Conservation (phyloP, 139 green algal species). For the Tetraselmis striata region DNA sequence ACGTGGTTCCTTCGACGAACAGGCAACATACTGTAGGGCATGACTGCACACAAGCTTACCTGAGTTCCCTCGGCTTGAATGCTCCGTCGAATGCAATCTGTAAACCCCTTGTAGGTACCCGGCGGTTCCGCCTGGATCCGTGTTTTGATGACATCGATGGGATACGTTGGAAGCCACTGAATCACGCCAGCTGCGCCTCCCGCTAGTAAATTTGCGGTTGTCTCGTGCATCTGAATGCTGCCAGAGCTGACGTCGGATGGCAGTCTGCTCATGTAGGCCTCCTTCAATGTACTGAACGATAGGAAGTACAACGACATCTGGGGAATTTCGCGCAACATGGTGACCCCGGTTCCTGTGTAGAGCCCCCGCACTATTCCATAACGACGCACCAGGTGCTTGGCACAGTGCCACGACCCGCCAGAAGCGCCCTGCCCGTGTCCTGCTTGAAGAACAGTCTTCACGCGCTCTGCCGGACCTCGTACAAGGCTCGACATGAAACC, state of each 20-base stretch:
- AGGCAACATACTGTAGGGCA: too few relatives aligned
- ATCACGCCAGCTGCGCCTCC: slow-evolving; percentile 8
- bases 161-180: slow-evolving; percentile 14
- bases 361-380: slow-evolving; percentile 4
- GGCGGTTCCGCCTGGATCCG: slow-evolving; percentile 11
- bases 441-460: slow-evolving; percentile 19
- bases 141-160: slow-evolving; percentile 15
- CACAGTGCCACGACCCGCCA: neutral
- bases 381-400: slow-evolving; percentile 1
- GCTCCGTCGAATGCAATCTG: slow-evolving; percentile 7
- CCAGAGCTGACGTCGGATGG: neutral
- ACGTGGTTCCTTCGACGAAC: too few relatives aligned
- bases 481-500: slow-evolving; percentile 12
- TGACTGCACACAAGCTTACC: neutral
- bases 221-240: neutral
- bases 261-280: neutral
- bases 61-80: neutral
- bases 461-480: slow-evolving; percentile 9
- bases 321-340: slow-evolving; percentile 14
- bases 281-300: neutral
- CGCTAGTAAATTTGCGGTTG: neutral
- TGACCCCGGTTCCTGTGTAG: slow-evolving; percentile 13
- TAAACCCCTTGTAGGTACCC: slow-evolving; percentile 5
- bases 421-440: neutral
- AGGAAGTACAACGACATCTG: slow-evolving; percentile 16